Evolutionary conservation across 495 filamentous ascomycete genomes (phyloP), one percentile per base, ranked within the genome.

Genomic region (Hyphodiscus hymeniophilus): DNA sequence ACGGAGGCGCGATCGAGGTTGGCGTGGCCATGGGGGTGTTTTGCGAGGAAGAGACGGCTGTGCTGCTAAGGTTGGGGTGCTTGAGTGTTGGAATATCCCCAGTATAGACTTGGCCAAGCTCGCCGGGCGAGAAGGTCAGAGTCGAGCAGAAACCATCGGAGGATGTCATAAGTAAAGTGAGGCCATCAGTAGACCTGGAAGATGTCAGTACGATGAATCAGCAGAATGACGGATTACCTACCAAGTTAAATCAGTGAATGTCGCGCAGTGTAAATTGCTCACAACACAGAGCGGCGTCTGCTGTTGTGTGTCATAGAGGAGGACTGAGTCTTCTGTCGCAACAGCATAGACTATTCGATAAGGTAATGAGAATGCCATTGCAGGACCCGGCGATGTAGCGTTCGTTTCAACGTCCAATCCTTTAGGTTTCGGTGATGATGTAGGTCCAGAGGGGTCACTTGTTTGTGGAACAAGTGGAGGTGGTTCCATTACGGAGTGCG

Each of bases 71-170:
- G 13, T 60, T 57, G 13, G 70, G 60, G 32, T 74, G 69, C 36
- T 78, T 73, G 7, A 67, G 56, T 16, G 68, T 70, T 3, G 80
- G 72, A 10, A 79, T 61, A 10, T 84, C 72, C 8, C 85, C 84
- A 10, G 77, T 82, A 63, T 95, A 95, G 12, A 77, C 63, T 54
- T 90, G 81, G n/a, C 94, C 94, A 6, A 99, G 69, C 60, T 99
- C 94, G 16, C 86, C 87, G 3, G 84, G 71, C 6, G 76, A 62
- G 61, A 99, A 99, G 0, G 88, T 79, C 18, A 99, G 71, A 0
- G 86, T 81, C 0, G 94, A 99, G 60, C 94, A 97, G 66, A 96
- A 99, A 0, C 94, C 94, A 60, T 99, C 94, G 0, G 94, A 95
- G 1, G 94, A 97, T 45, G 87, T 90, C 76, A 99, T 96, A 30